Evolutionary conservation across 2,329 filamentous ascomycete species (phyloP).

Genomic region (Rutstroemia sp.): DNA sequence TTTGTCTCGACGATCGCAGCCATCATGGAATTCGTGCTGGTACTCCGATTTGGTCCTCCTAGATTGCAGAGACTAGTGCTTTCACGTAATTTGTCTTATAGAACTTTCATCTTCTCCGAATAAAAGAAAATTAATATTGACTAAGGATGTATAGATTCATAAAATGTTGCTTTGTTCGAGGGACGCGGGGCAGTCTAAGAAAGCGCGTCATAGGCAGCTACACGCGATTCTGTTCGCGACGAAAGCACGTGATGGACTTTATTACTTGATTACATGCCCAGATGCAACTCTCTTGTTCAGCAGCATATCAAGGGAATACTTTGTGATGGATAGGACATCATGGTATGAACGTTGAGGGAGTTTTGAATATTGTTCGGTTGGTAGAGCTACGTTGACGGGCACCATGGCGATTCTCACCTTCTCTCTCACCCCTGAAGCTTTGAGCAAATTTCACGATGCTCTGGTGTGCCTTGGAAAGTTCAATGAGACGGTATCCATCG

Average conservation of each 20-base stretch:
- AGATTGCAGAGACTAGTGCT: background rate
- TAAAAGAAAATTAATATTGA: background rate
- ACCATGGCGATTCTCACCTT: conserved; percentile 61
- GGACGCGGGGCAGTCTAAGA: background rate
- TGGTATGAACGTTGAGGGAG: background rate
- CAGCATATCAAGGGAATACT: background rate
- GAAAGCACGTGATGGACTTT: background rate
- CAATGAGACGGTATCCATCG: conserved; percentile 70
- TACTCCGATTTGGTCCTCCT: background rate
- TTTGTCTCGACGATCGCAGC: background rate
- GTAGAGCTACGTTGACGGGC: background rate
- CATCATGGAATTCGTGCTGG: background rate
- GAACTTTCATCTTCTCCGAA: background rate
- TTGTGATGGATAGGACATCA: background rate
- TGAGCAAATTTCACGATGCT: conserved; percentile 63
- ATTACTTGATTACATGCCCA: background rate
- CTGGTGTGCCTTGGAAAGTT: conserved; percentile 72
- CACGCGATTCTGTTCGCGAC: background rate
- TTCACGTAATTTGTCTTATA: background rate
- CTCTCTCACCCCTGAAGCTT: conserved; percentile 65
- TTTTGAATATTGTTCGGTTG: background rate
- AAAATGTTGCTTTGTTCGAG: background rate
- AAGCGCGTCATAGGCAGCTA: background rate
- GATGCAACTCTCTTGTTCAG: background rate
- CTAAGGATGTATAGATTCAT: background rate